Conservation (phyloP, 352 stramenopile species). For the Phytophthora kernoviae region DNA sequence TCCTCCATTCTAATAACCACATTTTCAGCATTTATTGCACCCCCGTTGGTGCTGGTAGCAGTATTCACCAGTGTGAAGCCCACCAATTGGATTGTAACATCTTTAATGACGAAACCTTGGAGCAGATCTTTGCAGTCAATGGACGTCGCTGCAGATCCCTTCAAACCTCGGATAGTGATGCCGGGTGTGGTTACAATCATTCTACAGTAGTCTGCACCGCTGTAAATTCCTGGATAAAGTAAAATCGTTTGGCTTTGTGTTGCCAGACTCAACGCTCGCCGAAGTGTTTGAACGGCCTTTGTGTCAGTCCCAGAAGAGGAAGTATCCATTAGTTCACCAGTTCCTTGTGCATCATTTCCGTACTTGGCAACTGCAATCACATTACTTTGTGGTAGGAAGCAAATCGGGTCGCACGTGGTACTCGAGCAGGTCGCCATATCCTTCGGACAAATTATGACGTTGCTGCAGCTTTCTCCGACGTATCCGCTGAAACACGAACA, state of each 20-base stretch:
- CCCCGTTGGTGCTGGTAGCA: conserved; percentile 17
- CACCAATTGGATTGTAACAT: conserved; percentile 15
- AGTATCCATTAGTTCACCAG: conserved; percentile 57
- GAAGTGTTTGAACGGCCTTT: conserved; percentile 57
- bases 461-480: conserved; percentile 69
- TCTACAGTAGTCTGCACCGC: conserved; percentile 42
- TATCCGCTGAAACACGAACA: conserved; percentile 65
- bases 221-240: conserved; percentile 55
- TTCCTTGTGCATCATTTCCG: conserved; percentile 58
- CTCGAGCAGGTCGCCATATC: conserved; percentile 34
- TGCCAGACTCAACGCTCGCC: conserved; percentile 43
- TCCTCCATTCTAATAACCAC: conserved; percentile 17
- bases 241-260: conserved; percentile 42
- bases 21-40: conserved; percentile 30
- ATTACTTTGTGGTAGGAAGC: conserved; percentile 26
- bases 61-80: conserved; percentile 37
- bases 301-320: conserved; percentile 46
- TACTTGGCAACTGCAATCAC: conserved; percentile 57
- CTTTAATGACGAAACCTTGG: conserved; percentile 36
- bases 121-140: conserved; percentile 41
- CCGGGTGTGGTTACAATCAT: conserved; percentile 23
- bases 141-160: conserved; percentile 32
- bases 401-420: conserved; percentile 49
- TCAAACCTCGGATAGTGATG: conserved; percentile 49
- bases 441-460: conserved; percentile 50